phyloP scores from a whole-genome alignment of 352 stramenopile genomes.

The Phytophthora meadii region DNA sequence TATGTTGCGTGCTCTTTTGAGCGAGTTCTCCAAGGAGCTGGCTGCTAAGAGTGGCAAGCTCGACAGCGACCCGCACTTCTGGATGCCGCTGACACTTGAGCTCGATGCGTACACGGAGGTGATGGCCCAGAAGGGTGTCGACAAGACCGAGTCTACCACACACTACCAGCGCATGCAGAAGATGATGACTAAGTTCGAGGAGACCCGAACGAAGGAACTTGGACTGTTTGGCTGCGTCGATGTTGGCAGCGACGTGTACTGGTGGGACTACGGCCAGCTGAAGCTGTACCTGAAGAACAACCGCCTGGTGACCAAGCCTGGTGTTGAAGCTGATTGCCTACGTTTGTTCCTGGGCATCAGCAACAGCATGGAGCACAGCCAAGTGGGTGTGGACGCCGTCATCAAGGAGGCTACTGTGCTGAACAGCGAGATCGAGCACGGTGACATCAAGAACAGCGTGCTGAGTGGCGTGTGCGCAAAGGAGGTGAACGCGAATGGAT shows the following conservation, averaged over 20 bases:
- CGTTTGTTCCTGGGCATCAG: slow-evolving; percentile 83
- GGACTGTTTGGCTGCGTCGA: slow-evolving; percentile 97
- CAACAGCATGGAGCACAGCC: slow-evolving; percentile 81
- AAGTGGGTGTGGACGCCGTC: slow-evolving; percentile 57
- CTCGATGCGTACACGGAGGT: slow-evolving; percentile 92
- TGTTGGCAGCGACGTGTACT: slow-evolving; percentile 96
- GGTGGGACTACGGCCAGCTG: slow-evolving; percentile 99
- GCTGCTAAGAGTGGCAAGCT: slow-evolving; percentile 93
- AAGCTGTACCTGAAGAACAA: slow-evolving; percentile 99
- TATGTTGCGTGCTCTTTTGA: slow-evolving; percentile 92
- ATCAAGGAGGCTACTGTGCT: slow-evolving; percentile 79
- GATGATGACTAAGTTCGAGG: slow-evolving; percentile 91
- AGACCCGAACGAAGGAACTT: slow-evolving; percentile 63
- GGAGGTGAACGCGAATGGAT: slow-evolving; percentile 93
- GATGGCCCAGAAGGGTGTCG: slow-evolving; percentile 95
- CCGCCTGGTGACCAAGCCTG: slow-evolving; percentile 90
- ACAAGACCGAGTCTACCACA: slow-evolving; percentile 60
- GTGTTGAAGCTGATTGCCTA: slow-evolving; percentile 82
- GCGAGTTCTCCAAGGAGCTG: slow-evolving; percentile 94
- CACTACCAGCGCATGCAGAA: slow-evolving; percentile 94
- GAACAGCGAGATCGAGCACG: slow-evolving; percentile 78
- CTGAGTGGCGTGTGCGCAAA: slow-evolving; percentile 91
- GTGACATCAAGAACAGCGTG: slow-evolving; percentile 80
- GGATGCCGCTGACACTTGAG: slow-evolving; percentile 98
- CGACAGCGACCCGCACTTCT: slow-evolving; percentile 98